Evolutionary conservation across 331 rosid genomes (phyloP).

Genomic region (Malus hybrid): DNA sequence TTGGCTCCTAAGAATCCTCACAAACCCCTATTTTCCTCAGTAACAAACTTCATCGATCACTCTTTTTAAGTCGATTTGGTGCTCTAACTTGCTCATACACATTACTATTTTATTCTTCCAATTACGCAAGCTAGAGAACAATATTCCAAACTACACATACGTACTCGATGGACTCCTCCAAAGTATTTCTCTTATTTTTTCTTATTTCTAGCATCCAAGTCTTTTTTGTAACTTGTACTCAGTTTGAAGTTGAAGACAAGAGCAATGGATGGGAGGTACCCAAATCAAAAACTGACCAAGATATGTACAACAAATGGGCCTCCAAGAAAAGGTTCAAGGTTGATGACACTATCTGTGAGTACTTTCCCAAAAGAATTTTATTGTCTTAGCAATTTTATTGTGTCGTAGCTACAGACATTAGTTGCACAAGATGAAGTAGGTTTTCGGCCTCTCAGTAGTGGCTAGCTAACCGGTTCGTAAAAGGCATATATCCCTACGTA

Average conservation of each 20-base stretch:
- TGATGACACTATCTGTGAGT: constrained; percentile 67
- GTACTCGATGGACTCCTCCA: constrained; percentile 24
- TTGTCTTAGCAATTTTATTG: background rate
- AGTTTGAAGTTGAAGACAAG: constrained; percentile 52
- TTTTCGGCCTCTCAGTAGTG: too few relatives aligned
- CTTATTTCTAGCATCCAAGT: constrained; percentile 11
- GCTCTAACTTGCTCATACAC: background rate
- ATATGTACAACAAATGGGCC: constrained; percentile 64
- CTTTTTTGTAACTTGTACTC: constrained; percentile 22
- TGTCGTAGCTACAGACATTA: background rate
- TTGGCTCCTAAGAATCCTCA: constrained; percentile 15
- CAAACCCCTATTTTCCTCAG: constrained; percentile 13
- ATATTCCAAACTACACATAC: background rate
- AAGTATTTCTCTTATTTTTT: constrained; percentile 17
- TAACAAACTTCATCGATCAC: constrained; percentile 7
- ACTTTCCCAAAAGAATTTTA: background rate
- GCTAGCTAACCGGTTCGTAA: too few relatives aligned
- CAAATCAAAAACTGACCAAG: constrained; percentile 15
- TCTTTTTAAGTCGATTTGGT: constrained; percentile 24
- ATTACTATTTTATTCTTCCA: background rate
- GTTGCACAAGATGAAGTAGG: too few relatives aligned
- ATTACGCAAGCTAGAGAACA: background rate
- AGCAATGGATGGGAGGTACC: constrained; percentile 64
- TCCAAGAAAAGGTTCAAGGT: constrained; percentile 60
- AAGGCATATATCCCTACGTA: background rate